phyloP scores from a whole-genome alignment of 176 grass and related monocot species.

The Eragrostis nindensis region DNA sequence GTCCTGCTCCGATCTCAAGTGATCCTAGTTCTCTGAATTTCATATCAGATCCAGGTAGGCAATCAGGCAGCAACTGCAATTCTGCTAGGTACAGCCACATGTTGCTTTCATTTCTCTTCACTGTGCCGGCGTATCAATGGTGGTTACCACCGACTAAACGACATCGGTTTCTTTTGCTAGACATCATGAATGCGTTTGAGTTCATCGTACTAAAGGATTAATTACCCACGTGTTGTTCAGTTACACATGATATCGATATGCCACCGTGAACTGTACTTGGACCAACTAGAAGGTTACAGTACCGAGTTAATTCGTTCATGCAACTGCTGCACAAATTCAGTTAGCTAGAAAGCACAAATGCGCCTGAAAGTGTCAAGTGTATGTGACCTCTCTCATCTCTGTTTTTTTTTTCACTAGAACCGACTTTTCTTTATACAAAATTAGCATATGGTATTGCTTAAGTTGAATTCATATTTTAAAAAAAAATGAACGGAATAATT shows the following conservation, averaged over 20 bases:
- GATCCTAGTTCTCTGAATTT: neutral
- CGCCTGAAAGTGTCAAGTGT: too few relatives aligned
- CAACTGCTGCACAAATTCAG: neutral
- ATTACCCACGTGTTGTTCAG: neutral
- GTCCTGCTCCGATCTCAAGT: neutral
- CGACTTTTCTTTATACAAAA: neutral
- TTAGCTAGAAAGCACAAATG: neutral
- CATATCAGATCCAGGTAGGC: neutral
- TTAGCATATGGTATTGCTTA: neutral
- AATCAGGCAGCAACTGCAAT: neutral
- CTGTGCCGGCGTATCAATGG: neutral
- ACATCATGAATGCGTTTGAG: neutral
- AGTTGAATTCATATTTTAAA: neutral
- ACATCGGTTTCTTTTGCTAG: neutral
- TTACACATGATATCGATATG: neutral
- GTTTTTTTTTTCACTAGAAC: too few relatives aligned
- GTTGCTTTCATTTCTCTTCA: neutral
- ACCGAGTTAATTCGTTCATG: too few relatives aligned
- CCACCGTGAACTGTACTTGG: neutral
- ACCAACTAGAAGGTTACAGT: neutral
- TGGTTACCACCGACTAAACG: neutral
- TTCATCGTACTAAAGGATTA: slow-evolving; percentile 1
- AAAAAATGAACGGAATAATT: neutral
- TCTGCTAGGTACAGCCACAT: neutral
- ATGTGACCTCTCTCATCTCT: too few relatives aligned